These are phyloP conservation scores for Dendrobium officinale DNA, from an alignment of 106 monocot genomes.

Conservation along the genomic window DNA sequence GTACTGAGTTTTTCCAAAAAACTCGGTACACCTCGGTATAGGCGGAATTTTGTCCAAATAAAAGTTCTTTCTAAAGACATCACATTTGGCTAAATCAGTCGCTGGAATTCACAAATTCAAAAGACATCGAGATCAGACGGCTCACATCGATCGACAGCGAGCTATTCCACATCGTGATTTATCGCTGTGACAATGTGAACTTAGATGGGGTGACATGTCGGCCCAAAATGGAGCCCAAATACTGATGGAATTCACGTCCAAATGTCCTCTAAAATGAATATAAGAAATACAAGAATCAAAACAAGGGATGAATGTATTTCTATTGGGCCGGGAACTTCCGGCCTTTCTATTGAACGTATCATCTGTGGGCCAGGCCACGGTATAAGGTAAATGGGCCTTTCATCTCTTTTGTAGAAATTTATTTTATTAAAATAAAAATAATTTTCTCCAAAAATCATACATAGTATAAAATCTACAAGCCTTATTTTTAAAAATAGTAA, in stretches of 20 bases:
- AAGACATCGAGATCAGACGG: slow-evolving; percentile 39
- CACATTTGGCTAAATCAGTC: slow-evolving; percentile 20
- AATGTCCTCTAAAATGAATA: slow-evolving; percentile 37
- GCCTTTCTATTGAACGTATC: slow-evolving; percentile 59
- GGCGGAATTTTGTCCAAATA: no score
- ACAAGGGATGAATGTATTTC: slow-evolving; percentile 87
- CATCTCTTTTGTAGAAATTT: no score
- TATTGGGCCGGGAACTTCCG: slow-evolving; percentile 42
- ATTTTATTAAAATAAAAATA: no score
- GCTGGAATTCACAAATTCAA: slow-evolving; percentile 42
- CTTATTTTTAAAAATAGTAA: no score
- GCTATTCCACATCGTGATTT: slow-evolving; percentile 54
- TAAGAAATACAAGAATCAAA: slow-evolving; percentile 25
- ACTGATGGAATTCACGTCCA: slow-evolving; percentile 75
- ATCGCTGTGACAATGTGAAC: slow-evolving; percentile 31
- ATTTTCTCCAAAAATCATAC: no score
- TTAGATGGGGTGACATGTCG: slow-evolving; percentile 27
- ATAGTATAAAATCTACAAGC: no score
- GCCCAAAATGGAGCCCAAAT: slow-evolving; percentile 60
- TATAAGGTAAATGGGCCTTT: slow-evolving; percentile 21
- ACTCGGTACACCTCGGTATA: no score
- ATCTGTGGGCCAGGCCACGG: slow-evolving; percentile 75
- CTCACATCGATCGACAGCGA: slow-evolving; percentile 61
- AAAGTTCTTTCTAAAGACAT: background rate
- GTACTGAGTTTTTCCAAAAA: no score